These are phyloP conservation scores for Xylariaceae sp. DNA, from an alignment of 2,329 filamentous ascomycete species.

Conservation along the genomic window DNA sequence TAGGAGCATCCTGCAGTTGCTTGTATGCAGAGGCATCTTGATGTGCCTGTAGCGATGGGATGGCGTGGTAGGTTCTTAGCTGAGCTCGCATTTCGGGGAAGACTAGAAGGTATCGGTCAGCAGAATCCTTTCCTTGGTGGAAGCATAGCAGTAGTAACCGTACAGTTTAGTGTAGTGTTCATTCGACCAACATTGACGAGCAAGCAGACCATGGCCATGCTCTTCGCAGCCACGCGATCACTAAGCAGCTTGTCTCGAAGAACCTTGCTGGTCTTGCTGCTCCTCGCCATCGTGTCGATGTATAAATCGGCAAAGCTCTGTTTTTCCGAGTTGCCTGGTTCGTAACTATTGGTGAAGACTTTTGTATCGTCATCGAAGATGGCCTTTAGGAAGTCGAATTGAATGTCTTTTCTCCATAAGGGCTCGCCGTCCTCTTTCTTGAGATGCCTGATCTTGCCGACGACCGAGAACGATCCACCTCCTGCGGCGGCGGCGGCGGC, in stretches of 20 bases:
- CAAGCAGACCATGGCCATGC: constrained; percentile 99
- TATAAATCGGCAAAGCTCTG: constrained; percentile 94
- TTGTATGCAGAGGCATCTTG: constrained; percentile 98
- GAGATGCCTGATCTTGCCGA: constrained; percentile 79
- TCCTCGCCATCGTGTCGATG: constrained; percentile 97
- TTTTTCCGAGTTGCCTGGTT: constrained; percentile 63
- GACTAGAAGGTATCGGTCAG: constrained; percentile 55
- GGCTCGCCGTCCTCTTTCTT: constrained; percentile 91
- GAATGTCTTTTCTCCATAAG: constrained; percentile 85
- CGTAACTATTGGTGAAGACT: constrained; percentile 91
- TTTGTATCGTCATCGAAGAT: constrained; percentile 77
- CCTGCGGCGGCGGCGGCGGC: constrained; percentile 24
- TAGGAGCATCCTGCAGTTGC: constrained; percentile 93
- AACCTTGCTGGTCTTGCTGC: constrained; percentile 99
- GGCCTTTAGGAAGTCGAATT: constrained; percentile 82
- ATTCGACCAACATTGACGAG: constrained; percentile 97
- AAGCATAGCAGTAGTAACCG: constrained; percentile 42
- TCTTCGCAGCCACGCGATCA: constrained; percentile 89
- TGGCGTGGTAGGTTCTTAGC: constrained; percentile 95
- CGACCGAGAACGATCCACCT: constrained; percentile 32
- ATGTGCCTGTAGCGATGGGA: constrained; percentile 92
- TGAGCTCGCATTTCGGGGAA: constrained; percentile 99
- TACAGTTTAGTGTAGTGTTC: constrained; percentile 99
- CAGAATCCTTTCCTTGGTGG: background rate
- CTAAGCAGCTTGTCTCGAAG: constrained; percentile 94